Evolutionary conservation across 192 early-diverging fungal genomes (phyloP), one percentile per base, ranked within the genome.

Genomic region (Rhizophagus prolifer): DNA sequence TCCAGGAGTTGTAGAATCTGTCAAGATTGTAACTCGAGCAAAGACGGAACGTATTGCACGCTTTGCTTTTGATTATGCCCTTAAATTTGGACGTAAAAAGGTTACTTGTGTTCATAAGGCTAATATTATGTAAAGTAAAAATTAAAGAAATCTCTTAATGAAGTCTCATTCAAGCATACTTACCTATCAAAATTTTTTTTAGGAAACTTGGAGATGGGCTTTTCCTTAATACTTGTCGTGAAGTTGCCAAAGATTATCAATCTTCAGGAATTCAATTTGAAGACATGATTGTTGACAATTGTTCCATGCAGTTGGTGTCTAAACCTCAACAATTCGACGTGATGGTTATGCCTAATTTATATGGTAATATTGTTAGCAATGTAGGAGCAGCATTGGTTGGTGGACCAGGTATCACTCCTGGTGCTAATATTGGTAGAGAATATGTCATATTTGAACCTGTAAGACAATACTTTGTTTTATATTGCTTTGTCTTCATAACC

Each of bases 251-350:
- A 85, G 63, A 67, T 16, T 76, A 99, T 86, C 90, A 94, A 76
- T 85, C 86, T 78, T 87, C 86, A 36, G 94, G 94, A 50, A 96
- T 99, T 84, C 84, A 95, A 90, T 94, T 95, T 84, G 90, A 96
- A 78, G 96, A 98, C 87, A 97, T 99, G 97, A 99, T 99, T 86
- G 97, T 99, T 79, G 97, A 99, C 85, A 99, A 99, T 89, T 95
- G 96, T 64, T 94, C 97, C 70, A 99, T 99, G 97, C 97, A 99
- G 90, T 90, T 99, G n/a, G 96, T 97, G 61, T 94, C 95, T 80
- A 93, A 89, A 84, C 97, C 97, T 70, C 91, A 93, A 83, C 97
- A 99, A 86, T 99, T 99, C 74, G 97, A 99, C 82, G 97, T 99
- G 62, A 95, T 99, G 88, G 96, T 99, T 75, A 97, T 95, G 92